Evolutionary conservation across 139 green algal species (phyloP).

Genomic region (Volvox africanus): DNA sequence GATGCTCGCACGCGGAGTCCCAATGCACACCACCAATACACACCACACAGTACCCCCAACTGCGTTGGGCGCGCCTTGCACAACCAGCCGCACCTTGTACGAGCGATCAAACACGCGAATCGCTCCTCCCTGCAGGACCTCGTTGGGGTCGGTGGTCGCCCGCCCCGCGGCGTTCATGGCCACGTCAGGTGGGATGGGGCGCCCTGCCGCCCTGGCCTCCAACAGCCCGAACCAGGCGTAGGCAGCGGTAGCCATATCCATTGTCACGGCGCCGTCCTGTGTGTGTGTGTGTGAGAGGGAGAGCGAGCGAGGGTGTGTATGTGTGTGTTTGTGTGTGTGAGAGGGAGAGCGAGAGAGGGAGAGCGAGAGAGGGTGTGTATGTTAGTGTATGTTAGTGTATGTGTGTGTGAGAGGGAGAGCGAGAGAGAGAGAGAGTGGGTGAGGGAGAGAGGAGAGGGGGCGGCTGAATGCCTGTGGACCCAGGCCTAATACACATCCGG

Average conservation of each 20-base stretch:
- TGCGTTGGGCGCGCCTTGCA: not conserved
- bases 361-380: no score
- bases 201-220: slow-evolving; percentile 78
- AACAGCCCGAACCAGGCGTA: slow-evolving; percentile 83
- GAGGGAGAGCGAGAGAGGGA: not conserved
- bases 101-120: slow-evolving; percentile 79
- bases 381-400: no score
- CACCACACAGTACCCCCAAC: no score
- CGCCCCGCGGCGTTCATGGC: slow-evolving; percentile 70
- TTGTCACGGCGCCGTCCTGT: slow-evolving; percentile 37
- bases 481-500: no score
- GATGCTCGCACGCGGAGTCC: no score
- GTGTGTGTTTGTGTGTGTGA: no score
- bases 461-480: no score
- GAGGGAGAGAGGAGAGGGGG: no score
- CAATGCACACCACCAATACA: no score
- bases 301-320: no score
- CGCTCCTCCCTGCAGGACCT: slow-evolving; percentile 76
- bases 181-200: slow-evolving; percentile 71
- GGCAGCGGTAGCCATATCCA: slow-evolving; percentile 85
- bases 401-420: no score
- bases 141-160: slow-evolving; percentile 78
- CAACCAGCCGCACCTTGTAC: slow-evolving; percentile 56
- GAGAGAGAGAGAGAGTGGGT: not conserved
- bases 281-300: not conserved